Evolutionary conservation across 805 yeast species (phyloP).

Genomic region (Blastobotrys chiropterorum): DNA sequence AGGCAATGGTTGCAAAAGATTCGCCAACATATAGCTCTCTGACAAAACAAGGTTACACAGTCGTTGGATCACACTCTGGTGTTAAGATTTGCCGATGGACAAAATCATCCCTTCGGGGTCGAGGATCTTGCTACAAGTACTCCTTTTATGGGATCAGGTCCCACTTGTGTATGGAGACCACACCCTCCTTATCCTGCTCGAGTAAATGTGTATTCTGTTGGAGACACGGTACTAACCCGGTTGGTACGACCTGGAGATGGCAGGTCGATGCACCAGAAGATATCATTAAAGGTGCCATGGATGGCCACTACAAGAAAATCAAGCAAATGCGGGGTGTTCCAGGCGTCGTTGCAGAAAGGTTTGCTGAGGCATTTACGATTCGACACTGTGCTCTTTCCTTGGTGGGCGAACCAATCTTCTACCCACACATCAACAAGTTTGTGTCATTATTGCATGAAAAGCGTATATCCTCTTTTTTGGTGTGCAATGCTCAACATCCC

Average conservation of each 20-base stretch:
- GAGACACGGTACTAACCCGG: constrained; percentile 97
- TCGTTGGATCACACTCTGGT: constrained; percentile 92
- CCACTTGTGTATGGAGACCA: constrained; percentile 92
- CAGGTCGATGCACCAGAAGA: constrained; percentile 85
- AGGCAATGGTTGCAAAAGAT: constrained; percentile 83
- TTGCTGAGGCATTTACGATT: constrained; percentile 84
- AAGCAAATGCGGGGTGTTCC: constrained; percentile 96
- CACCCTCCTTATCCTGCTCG: constrained; percentile 89
- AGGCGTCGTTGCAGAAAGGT: constrained; percentile 83
- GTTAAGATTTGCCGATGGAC: constrained; percentile 97
- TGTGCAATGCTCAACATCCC: constrained; percentile 95
- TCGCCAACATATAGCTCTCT: constrained; percentile 84
- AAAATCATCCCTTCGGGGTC: constrained; percentile 84
- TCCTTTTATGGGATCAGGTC: constrained; percentile 88
- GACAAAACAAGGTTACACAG: constrained; percentile 89
- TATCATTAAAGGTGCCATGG: constrained; percentile 76
- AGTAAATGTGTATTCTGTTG: constrained; percentile 95
- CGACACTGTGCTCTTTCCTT: constrained; percentile 87
- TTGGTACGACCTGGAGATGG: constrained; percentile 96
- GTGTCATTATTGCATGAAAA: constrained; percentile 72
- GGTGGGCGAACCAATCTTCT: constrained; percentile 93
- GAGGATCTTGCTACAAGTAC: constrained; percentile 90
- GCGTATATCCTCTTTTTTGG: constrained; percentile 79
- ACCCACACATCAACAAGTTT: constrained; percentile 84
- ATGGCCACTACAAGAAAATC: constrained; percentile 85